Percentiles rank a stretch among this genome's conserved stretches.
These are phyloP conservation scores for Tremella fuciformis DNA, from an alignment of 768 basidiomycete genomes.

Conservation along the genomic window DNA sequence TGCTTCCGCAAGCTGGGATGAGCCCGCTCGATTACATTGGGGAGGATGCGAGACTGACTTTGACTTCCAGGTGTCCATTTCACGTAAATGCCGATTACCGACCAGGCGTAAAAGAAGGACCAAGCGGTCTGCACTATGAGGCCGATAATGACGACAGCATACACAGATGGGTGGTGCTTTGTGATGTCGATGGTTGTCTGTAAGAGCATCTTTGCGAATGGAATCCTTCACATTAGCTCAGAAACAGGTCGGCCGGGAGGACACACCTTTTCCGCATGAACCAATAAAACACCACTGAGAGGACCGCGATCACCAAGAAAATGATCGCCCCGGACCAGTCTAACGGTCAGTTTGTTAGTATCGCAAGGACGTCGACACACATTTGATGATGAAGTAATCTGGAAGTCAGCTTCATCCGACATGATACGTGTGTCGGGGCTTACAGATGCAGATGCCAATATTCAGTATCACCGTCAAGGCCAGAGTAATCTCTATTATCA, in stretches of 20 bases:
- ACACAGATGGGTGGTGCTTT: constrained; percentile 77
- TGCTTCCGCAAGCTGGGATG: constrained; percentile 55
- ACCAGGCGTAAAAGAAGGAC: constrained; percentile 77
- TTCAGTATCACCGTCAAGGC: constrained; percentile 47
- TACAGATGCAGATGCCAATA: constrained; percentile 72
- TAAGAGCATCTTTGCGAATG: constrained; percentile 70
- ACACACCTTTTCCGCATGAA: constrained; percentile 53
- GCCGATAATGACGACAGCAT: constrained; percentile 69
- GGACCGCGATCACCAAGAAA: constrained; percentile 72
- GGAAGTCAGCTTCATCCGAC: constrained; percentile 10
- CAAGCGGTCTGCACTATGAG: constrained; percentile 69
- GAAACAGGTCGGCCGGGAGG: neutral
- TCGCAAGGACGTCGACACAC: constrained; percentile 17
- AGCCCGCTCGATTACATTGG: constrained; percentile 49
- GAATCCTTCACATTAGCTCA: constrained; percentile 59
- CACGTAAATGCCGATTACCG: constrained; percentile 67
- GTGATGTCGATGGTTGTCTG: constrained; percentile 81
- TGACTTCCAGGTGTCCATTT: constrained; percentile 77
- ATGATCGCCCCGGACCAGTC: constrained; percentile 73
- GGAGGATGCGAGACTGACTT: constrained; percentile 54
- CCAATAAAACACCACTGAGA: constrained; percentile 72
- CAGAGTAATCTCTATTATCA: constrained; percentile 62
- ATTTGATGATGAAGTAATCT: constrained; percentile 48
- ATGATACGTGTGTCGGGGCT: constrained; percentile 63
- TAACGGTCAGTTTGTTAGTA: constrained; percentile 8